A percentile compares a stretch with the other conserved stretches of the same genome.
Evolutionary conservation across 1,139 yeast species (phyloP).

Genomic region (Wickerhamiella pararugosa): DNA sequence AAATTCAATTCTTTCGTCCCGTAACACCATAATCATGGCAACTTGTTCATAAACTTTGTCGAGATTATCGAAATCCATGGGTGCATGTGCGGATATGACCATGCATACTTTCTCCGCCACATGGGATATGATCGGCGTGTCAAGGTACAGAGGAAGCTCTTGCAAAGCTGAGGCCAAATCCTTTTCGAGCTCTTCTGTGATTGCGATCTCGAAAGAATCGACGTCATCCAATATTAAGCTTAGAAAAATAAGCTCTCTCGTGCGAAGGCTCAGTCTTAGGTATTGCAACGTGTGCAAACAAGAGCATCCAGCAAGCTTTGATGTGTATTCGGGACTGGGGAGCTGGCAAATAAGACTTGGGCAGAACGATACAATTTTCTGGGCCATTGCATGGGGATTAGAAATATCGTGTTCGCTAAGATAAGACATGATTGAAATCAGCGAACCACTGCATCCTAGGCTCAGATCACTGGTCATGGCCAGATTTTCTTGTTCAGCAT

Average conservation of each 20-base stretch:
- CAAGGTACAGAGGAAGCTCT: constrained; percentile 3
- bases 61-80: constrained; percentile 1
- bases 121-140: neutral
- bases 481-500: no score
- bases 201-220: neutral
- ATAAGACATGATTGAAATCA: no score
- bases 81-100: constrained; percentile 1
- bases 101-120: constrained; percentile 1
- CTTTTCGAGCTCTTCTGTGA: neutral
- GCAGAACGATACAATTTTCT: no score
- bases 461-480: no score
- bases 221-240: neutral
- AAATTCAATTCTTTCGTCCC: neutral
- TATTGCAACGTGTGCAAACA: neutral
- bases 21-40: neutral
- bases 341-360: neutral
- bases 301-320: neutral
- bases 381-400: no score
- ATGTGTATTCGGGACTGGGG: constrained; percentile 1
- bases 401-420: no score
- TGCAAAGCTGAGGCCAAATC: neutral
- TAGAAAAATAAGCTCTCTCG: neutral
- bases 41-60: constrained; percentile 2
- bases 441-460: no score
- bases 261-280: neutral